phyloP scores from a whole-genome alignment of 148 eudicot species.

The Fagopyrum homotropicum region DNA sequence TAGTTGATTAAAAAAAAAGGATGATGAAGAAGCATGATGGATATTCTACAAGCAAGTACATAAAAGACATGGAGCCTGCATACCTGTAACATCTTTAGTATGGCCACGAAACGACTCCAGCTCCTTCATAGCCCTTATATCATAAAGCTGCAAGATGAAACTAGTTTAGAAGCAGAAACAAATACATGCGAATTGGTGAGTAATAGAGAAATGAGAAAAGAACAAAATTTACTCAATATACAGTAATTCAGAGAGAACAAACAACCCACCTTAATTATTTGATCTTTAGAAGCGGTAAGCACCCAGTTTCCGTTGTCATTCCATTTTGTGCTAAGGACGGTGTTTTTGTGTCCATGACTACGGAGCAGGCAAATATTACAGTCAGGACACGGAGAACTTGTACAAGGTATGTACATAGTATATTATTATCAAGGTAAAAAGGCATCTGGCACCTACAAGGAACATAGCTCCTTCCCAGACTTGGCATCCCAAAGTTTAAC shows the following conservation, averaged over 20 bases:
- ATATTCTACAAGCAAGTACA: neutral
- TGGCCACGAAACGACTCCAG: conserved; percentile 96
- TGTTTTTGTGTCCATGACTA: conserved; percentile 99
- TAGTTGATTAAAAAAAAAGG: neutral
- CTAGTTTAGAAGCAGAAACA: neutral
- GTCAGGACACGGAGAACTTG: conserved; percentile 7
- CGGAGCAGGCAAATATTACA: conserved; percentile 16
- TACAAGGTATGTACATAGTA: neutral
- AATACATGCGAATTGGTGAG: conserved; percentile 1
- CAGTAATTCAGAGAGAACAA: conserved; percentile 1
- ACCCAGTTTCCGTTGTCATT: conserved; percentile 99
- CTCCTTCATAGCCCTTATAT: conserved; percentile 98
- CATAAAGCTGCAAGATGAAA: conserved; percentile 66
- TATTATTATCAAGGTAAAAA: neutral
- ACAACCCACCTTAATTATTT: conserved; percentile 71
- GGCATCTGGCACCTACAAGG: conserved; percentile 53
- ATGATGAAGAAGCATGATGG: neutral
- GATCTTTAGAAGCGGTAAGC: conserved; percentile 95
- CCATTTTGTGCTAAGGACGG: conserved; percentile 86
- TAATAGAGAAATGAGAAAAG: neutral
- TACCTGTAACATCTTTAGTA: conserved; percentile 89
- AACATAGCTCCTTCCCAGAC: conserved; percentile 74
- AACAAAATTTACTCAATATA: neutral
- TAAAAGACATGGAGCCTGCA: conserved; percentile 4
- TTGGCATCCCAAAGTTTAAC: conserved; percentile 99